Conservation (phyloP, 2,329 filamentous ascomycete genomes). For the Aspergillus intermedius region DNA sequence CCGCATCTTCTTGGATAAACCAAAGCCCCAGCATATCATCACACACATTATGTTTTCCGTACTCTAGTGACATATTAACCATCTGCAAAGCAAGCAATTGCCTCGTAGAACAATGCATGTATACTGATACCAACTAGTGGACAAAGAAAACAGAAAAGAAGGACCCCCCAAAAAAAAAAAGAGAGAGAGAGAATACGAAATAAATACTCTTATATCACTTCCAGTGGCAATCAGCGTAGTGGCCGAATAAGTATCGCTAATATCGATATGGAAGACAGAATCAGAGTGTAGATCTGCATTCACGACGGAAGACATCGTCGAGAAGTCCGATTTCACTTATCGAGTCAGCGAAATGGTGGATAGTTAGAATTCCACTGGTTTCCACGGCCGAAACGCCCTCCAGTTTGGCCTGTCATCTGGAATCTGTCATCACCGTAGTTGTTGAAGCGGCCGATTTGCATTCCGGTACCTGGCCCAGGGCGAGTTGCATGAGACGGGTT, state of each 20-base stretch:
- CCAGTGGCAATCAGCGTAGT: no score
- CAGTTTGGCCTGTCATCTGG: conserved; percentile 33
- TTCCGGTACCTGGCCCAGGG: conserved; percentile 73
- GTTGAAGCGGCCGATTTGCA: conserved; percentile 55
- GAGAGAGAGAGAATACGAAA: background rate
- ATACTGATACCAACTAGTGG: conserved; percentile 1
- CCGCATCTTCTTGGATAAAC: conserved; percentile 7
- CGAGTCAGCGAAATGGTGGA: conserved; percentile 30
- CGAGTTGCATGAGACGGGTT: conserved; percentile 86
- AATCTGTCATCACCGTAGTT: conserved; percentile 43
- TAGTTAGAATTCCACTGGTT: conserved; percentile 33
- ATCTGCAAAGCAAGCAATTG: conserved; percentile 15
- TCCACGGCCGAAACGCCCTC: conserved; percentile 29
- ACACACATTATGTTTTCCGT: conserved; percentile 11
- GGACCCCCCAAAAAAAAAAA: background rate
- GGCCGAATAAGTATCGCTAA: no score
- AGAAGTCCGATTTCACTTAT: background rate
- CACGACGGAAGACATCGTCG: no score
- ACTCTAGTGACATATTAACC: conserved; percentile 14
- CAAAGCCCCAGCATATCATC: conserved; percentile 14
- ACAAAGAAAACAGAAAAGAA: background rate
- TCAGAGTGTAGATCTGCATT: no score
- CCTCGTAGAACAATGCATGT: conserved; percentile 6
- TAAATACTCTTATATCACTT: no score
- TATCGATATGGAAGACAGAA: no score